phyloP scores from a whole-genome alignment of 148 eudicot species.

The Silene conica region DNA sequence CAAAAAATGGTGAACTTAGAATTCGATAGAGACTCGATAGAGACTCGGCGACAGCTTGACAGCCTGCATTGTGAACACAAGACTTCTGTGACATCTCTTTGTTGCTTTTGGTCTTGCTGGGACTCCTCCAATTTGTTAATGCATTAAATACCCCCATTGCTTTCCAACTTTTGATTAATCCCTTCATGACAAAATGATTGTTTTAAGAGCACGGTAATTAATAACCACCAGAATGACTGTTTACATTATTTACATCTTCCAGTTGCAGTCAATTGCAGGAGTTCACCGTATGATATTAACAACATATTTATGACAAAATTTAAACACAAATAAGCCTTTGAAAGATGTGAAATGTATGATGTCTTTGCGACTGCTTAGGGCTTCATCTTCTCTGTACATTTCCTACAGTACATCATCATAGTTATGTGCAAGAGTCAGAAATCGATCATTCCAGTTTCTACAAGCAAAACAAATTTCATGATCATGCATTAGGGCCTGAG shows the following conservation, averaged over 20 bases:
- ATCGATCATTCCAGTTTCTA: not conserved
- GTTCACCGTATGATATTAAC: not conserved
- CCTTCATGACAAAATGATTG: too few relatives aligned
- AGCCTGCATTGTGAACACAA: not conserved
- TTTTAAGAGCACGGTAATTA: not conserved
- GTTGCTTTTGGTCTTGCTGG: too few relatives aligned
- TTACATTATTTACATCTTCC: not conserved
- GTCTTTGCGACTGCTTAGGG: not conserved
- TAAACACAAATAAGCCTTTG: not conserved
- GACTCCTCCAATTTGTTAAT: too few relatives aligned
- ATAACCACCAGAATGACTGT: too few relatives aligned
- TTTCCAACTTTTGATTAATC: too few relatives aligned
- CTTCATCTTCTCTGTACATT: slow-evolving; percentile 14
- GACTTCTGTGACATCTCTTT: not conserved
- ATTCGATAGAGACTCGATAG: too few relatives aligned
- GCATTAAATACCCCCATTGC: too few relatives aligned
- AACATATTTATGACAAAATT: not conserved
- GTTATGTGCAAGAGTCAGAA: slow-evolving; percentile 16
- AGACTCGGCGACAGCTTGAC: too few relatives aligned
- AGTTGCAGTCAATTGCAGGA: not conserved
- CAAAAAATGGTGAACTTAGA: too few relatives aligned
- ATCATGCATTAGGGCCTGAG: slow-evolving; percentile 4
- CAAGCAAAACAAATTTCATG: slow-evolving; percentile 5
- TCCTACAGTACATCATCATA: slow-evolving; percentile 8
- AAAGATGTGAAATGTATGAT: too few relatives aligned